These are phyloP conservation scores for Candida labiduridarum DNA, from an alignment of 1,139 yeast species.

Conservation along the genomic window DNA sequence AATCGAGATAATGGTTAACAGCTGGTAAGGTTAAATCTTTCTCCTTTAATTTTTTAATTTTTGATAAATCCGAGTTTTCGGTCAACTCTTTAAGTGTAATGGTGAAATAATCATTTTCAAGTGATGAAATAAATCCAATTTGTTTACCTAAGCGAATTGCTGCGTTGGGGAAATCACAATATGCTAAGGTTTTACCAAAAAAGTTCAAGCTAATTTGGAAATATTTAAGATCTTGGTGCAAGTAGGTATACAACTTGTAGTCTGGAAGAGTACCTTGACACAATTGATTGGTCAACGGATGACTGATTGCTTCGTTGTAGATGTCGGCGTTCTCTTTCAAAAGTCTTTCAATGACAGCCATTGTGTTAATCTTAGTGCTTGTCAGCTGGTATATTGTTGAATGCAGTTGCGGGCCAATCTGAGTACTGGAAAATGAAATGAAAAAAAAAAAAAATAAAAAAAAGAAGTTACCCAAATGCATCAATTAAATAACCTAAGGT, in stretches of 20 bases:
- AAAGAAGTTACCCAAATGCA: not conserved
- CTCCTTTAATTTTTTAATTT: slow-evolving; percentile 24
- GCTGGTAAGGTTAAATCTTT: slow-evolving; percentile 24
- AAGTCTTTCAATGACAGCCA: slow-evolving; percentile 18
- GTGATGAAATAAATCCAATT: slow-evolving; percentile 50
- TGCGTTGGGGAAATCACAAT: slow-evolving; percentile 41
- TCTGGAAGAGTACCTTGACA: slow-evolving; percentile 50
- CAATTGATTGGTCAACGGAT: slow-evolving; percentile 46
- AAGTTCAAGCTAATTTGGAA: slow-evolving; percentile 46
- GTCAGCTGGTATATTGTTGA: not conserved
- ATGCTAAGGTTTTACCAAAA: slow-evolving; percentile 47
- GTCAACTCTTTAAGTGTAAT: slow-evolving; percentile 34
- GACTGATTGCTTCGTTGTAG: slow-evolving; percentile 36
- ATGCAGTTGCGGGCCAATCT: too few relatives aligned
- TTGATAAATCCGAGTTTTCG: slow-evolving; percentile 12
- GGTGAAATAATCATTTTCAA: slow-evolving; percentile 52
- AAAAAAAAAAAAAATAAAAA: too few relatives aligned
- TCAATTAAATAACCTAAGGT: not conserved
- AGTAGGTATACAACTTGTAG: slow-evolving; percentile 42
- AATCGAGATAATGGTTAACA: slow-evolving; percentile 42
- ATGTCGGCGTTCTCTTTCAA: slow-evolving; percentile 24
- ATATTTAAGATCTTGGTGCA: slow-evolving; percentile 52
- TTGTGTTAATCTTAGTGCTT: not conserved
- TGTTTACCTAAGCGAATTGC: slow-evolving; percentile 48
- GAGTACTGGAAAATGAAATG: too few relatives aligned